A percentile compares a stretch with the other conserved stretches of the same genome.
phyloP scores from a whole-genome alignment of 768 basidiomycete genomes.

The Mycena indigotica region DNA sequence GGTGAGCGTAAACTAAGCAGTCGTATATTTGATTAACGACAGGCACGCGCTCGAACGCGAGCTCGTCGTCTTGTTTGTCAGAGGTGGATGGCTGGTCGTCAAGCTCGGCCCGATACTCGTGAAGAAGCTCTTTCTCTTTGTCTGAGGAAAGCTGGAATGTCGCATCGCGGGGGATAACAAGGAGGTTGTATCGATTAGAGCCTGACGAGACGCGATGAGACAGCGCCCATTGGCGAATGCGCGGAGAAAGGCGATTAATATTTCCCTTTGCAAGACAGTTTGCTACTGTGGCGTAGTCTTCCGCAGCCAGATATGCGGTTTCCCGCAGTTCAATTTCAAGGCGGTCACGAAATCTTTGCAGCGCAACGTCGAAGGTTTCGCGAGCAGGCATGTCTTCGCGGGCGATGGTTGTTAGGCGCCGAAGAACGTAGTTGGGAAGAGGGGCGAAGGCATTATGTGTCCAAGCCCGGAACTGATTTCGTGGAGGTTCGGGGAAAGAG shows the following conservation, averaged over 20 bases:
- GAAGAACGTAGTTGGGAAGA: conserved; percentile 57
- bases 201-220: conserved; percentile 66
- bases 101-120: conserved; percentile 47
- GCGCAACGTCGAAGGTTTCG: conserved; percentile 50
- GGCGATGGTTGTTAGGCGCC: conserved; percentile 55
- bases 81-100: conserved; percentile 27
- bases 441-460: conserved; percentile 57
- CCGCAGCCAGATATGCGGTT: conserved; percentile 58
- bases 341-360: conserved; percentile 50
- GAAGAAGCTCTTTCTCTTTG: conserved; percentile 53
- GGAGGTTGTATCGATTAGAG: conserved; percentile 57
- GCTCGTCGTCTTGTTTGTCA: conserved; percentile 33
- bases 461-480: conserved; percentile 60
- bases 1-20: conserved; percentile 65
- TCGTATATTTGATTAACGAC: conserved; percentile 71
- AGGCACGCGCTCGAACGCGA: conserved; percentile 60
- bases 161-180: conserved; percentile 62
- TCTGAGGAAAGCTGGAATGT: conserved; percentile 52
- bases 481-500: conserved; percentile 39
- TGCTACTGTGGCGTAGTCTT: conserved; percentile 55
- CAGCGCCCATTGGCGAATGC: conserved; percentile 52
- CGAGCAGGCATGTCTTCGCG: conserved; percentile 63
- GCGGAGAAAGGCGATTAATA: conserved; percentile 37
- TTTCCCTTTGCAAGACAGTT: conserved; percentile 48
- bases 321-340: conserved; percentile 61